These are phyloP conservation scores for Talaromyces sp. DNA, from an alignment of 2,329 filamentous ascomycete genomes.

Conservation along the genomic window DNA sequence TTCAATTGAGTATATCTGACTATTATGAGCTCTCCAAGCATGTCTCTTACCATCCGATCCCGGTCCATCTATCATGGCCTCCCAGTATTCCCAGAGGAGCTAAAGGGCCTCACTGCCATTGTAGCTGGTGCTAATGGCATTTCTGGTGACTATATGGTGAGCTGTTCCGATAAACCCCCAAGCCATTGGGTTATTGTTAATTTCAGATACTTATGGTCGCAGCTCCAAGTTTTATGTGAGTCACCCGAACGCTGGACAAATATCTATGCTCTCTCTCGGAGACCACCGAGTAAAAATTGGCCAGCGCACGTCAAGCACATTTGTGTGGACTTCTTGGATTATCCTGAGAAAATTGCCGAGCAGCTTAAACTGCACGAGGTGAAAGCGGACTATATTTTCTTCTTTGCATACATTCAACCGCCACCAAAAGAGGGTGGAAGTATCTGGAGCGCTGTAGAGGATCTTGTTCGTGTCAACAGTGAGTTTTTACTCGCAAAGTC, in stretches of 20 bases:
- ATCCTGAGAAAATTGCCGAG: slow-evolving; percentile 7
- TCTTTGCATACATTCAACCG: slow-evolving; percentile 15
- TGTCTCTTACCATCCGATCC: slow-evolving; percentile 3
- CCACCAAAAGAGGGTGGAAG: slow-evolving; percentile 25
- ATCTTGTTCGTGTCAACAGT: slow-evolving; percentile 11
- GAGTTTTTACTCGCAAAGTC: neutral
- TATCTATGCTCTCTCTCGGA: neutral
- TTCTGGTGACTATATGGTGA: slow-evolving; percentile 11
- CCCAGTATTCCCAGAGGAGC: slow-evolving; percentile 10
- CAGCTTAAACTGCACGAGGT: slow-evolving; percentile 22
- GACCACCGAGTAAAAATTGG: neutral
- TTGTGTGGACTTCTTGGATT: neutral
- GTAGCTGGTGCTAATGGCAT: slow-evolving; percentile 13
- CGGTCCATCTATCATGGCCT: slow-evolving; percentile 42
- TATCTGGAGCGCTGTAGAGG: slow-evolving; percentile 12
- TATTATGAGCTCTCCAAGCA: neutral
- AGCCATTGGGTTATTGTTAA: neutral
- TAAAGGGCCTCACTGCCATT: slow-evolving; percentile 8
- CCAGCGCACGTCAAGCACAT: neutral
- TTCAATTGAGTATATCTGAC: neutral
- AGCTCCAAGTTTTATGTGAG: neutral
- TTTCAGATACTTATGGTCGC: neutral
- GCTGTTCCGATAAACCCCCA: neutral
- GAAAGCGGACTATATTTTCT: slow-evolving; percentile 20
- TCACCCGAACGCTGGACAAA: neutral